These are phyloP conservation scores for Cryptococcus wingfieldii DNA, from an alignment of 1,284 basidiomycete species.

Conservation along the genomic window DNA sequence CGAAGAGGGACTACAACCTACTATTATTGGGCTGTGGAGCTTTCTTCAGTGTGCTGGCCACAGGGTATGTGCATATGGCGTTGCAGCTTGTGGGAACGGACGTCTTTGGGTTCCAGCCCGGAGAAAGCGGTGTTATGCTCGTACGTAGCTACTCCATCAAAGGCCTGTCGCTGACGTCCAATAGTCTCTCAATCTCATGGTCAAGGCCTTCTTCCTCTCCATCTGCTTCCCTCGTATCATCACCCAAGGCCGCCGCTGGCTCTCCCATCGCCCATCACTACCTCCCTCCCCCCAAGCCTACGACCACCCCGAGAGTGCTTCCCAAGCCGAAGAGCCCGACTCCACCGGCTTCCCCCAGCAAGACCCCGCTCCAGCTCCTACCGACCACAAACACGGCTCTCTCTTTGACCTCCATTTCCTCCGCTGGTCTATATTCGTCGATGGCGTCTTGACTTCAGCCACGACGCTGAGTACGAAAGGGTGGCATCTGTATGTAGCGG, in stretches of 20 bases:
- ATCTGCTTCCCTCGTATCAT: slow-evolving; percentile 43
- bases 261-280: slow-evolving; percentile 9
- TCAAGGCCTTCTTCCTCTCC: slow-evolving; percentile 42
- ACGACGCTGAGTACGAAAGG: slow-evolving; percentile 22
- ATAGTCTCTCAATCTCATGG: slow-evolving; percentile 27
- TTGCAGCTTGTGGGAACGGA: slow-evolving; percentile 44
- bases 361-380: slow-evolving; percentile 16
- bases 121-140: slow-evolving; percentile 36
- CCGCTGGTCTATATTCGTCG: slow-evolving; percentile 40
- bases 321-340: slow-evolving; percentile 23
- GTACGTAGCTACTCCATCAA: slow-evolving; percentile 15
- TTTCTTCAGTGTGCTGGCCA: slow-evolving; percentile 44
- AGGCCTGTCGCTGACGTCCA: neutral
- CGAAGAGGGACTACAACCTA: slow-evolving; percentile 32
- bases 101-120: slow-evolving; percentile 35
- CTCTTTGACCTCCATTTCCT: slow-evolving; percentile 46
- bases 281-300: slow-evolving; percentile 1
- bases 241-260: slow-evolving; percentile 24
- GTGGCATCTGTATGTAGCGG: slow-evolving; percentile 46
- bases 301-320: slow-evolving; percentile 20
- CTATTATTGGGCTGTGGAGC: slow-evolving; percentile 37
- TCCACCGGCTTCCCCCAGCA: slow-evolving; percentile 14
- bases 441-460: slow-evolving; percentile 37
- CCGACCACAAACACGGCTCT: slow-evolving; percentile 25
- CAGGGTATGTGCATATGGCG: slow-evolving; percentile 41